These are phyloP conservation scores for Candida ascalaphidarum DNA, from an alignment of 805 yeast genomes.

Conservation along the genomic window DNA sequence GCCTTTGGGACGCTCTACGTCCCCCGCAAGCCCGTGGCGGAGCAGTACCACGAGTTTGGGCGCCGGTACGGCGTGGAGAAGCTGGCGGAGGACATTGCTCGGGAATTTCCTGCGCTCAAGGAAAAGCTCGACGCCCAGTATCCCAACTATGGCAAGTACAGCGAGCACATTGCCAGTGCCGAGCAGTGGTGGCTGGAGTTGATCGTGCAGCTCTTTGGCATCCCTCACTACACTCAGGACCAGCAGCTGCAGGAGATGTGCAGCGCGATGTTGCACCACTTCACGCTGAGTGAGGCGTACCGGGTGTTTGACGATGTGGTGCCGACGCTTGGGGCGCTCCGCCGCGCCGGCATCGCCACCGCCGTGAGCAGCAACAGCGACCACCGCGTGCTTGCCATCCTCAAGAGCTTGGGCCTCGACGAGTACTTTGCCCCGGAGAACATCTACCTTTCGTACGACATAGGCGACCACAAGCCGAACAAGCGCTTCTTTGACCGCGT, in stretches of 20 bases:
- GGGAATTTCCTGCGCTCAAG: constrained; percentile 24
- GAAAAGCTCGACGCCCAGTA: constrained; percentile 23
- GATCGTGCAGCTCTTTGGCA: constrained; percentile 33
- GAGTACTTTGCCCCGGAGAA: constrained; percentile 27
- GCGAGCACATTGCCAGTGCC: constrained; percentile 9
- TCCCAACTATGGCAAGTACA: constrained; percentile 58
- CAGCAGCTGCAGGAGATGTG: constrained; percentile 28
- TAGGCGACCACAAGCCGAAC: constrained; percentile 48
- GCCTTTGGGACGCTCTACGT: constrained; percentile 60
- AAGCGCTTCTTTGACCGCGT: constrained; percentile 37
- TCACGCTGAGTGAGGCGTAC: constrained; percentile 46
- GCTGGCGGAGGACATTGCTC: constrained; percentile 13
- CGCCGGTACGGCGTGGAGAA: constrained; percentile 36
- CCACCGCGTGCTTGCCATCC: constrained; percentile 36
- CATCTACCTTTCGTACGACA: constrained; percentile 48
- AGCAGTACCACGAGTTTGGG: constrained; percentile 45
- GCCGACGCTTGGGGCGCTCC: constrained; percentile 29
- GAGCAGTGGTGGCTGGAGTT: constrained; percentile 55
- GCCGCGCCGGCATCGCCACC: constrained; percentile 22
- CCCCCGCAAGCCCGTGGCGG: constrained; percentile 44
- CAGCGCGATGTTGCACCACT: constrained; percentile 36
- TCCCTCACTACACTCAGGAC: constrained; percentile 13
- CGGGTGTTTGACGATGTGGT: constrained; percentile 44
- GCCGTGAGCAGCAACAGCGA: constrained; percentile 59
- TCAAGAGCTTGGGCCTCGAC: constrained; percentile 38